Conservation (phyloP, 1,139 yeast genomes). For the Eremothecium sinecaudum region DNA sequence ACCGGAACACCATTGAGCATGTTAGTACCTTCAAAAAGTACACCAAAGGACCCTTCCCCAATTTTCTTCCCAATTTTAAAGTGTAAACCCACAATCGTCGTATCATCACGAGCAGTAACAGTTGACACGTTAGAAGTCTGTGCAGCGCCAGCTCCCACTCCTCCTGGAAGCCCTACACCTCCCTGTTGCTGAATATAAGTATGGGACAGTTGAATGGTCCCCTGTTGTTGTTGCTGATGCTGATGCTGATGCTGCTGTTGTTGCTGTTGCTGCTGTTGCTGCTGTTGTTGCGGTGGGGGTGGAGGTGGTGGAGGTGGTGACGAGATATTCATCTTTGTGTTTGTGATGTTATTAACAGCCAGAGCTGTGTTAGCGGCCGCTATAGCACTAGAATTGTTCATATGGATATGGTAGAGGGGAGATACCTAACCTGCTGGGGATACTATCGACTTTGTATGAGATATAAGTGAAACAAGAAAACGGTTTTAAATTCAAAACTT, state of each 20-base stretch:
- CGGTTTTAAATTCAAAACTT: not conserved
- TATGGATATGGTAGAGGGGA: not conserved
- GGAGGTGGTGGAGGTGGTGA: not conserved
- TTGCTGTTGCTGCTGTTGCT: slow-evolving; percentile 3
- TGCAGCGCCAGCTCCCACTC: slow-evolving; percentile 6
- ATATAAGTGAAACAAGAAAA: not conserved
- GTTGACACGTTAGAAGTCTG: slow-evolving; percentile 8
- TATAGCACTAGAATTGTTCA: slow-evolving; percentile 6
- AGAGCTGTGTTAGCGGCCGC: slow-evolving; percentile 8
- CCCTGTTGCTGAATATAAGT: slow-evolving; percentile 6
- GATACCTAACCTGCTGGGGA: slow-evolving; percentile 3
- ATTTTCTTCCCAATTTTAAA: slow-evolving; percentile 74
- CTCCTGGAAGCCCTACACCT: slow-evolving; percentile 5
- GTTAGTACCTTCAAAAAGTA: slow-evolving; percentile 71
- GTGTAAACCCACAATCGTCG: slow-evolving; percentile 62
- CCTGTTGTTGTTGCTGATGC: slow-evolving; percentile 5
- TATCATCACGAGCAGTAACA: slow-evolving; percentile 22
- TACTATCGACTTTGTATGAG: not conserved
- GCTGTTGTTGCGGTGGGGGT: slow-evolving; percentile 1
- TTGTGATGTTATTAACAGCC: slow-evolving; percentile 7
- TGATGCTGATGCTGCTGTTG: slow-evolving; percentile 5
- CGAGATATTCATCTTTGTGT: slow-evolving; percentile 8
- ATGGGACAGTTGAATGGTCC: slow-evolving; percentile 6
- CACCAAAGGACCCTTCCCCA: slow-evolving; percentile 82
- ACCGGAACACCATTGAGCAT: slow-evolving; percentile 66